These are phyloP conservation scores for Tetradesmus lagerheimii DNA, from an alignment of 139 green algal genomes.

Conservation along the genomic window DNA sequence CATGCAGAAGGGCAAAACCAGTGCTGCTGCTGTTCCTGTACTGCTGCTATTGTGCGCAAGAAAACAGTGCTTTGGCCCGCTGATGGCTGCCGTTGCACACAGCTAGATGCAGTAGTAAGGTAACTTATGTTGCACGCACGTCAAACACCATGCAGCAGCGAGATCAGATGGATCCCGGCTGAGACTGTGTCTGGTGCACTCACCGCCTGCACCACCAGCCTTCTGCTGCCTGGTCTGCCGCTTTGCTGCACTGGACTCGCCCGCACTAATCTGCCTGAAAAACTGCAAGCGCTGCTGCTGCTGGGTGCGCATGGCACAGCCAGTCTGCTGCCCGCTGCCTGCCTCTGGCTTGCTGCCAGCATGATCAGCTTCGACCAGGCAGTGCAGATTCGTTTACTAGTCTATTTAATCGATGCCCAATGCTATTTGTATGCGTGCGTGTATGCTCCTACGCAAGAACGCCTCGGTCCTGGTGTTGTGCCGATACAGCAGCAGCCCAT, in stretches of 20 bases:
- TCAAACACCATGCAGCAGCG: background rate
- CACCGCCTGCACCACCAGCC: slow-evolving; percentile 42
- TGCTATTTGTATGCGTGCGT: background rate
- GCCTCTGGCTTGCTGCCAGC: slow-evolving; percentile 29
- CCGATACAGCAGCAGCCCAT: background rate
- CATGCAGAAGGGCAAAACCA: background rate
- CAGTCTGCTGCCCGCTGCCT: slow-evolving; percentile 9
- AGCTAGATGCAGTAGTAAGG: background rate
- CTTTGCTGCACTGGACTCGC: background rate
- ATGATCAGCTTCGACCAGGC: background rate
- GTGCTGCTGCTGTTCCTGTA: background rate
- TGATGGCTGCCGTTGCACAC: background rate
- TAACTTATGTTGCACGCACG: background rate
- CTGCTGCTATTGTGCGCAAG: background rate
- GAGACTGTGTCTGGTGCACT: background rate
- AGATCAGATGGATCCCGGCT: background rate
- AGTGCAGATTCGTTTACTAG: background rate
- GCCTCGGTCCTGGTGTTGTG: background rate
- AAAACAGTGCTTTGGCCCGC: background rate
- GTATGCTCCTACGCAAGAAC: background rate
- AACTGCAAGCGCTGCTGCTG: slow-evolving; percentile 36
- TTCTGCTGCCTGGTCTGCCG: slow-evolving; percentile 33
- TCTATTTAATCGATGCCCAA: background rate
- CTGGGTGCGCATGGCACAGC: slow-evolving; percentile 20
- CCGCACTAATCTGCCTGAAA: slow-evolving; percentile 23